Evolutionary conservation across 2,329 filamentous ascomycete genomes (phyloP), one percentile per base, ranked within the genome.

Genomic region (Grosmannia huntii): DNA sequence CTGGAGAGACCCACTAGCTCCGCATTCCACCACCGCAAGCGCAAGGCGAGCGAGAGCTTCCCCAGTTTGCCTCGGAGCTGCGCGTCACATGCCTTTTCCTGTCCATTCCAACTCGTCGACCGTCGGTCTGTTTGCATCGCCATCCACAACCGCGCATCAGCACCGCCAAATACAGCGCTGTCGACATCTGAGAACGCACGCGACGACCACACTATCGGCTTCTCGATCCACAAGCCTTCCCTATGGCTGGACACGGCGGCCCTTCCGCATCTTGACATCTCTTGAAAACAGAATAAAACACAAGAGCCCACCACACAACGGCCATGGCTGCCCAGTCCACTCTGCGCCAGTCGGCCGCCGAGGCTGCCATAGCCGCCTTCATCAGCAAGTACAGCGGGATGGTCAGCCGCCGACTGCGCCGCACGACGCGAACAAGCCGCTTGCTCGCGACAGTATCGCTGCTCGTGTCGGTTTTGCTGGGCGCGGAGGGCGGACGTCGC

Each of bases 281-380:
- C 16, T n/a, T 21, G 9, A 33, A 33, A 44, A 16, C 2, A 41
- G 1, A 44, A 44, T 5, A 16, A 52, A 5, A 11, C 4, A n/a
- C 16, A 44, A 44, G 16, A 44, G 16, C 19, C 41, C 19, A n/a
- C 3, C 7, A 19, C 19, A n/a, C 41, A 44, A 6, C 19, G 41
- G 16, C 12, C 23, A 96, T 96, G 92, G 89, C 90, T 62, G 86
- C 79, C 63, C 91, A 95, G 75, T 96, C 92, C 58, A 96, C 87
- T 5, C 78, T 96, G 65, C 83, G 84, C 64, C 76, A 78, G 65
- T 79, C 81, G 65, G 78, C 76, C 53, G 79, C 82, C 64, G 81
- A 87, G 70, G 84, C 87, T 71, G 81, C 85, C 66, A 75, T 90
- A 67, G 77, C 82, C 38, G 75, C 76, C 50, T 81, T 90, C 58